Percentiles rank a stretch among this genome's conserved stretches.
Evolutionary conservation across 371 early-diverging fungal species (phyloP).

Genomic region (Actinomucor elegans): DNA sequence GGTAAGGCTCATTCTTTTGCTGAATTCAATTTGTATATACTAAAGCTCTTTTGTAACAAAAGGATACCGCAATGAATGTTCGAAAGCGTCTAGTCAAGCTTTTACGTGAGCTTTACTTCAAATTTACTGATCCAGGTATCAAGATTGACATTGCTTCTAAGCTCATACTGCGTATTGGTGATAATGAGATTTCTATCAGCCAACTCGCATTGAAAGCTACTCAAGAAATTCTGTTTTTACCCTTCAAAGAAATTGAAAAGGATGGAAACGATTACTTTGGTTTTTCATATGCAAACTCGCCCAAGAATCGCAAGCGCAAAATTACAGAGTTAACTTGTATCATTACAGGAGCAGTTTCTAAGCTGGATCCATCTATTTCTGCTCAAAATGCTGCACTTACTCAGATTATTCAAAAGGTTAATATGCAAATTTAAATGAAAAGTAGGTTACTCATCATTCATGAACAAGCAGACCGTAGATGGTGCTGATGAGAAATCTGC

Average conservation of each 20-base stretch:
- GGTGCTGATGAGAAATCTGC: constrained; percentile 32
- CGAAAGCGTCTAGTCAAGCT: constrained; percentile 85
- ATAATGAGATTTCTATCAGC: constrained; percentile 78
- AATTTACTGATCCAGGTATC: constrained; percentile 46
- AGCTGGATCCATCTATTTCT: constrained; percentile 21
- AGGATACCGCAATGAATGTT: constrained; percentile 86
- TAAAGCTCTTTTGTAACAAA: too few relatives aligned
- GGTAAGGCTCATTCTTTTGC: too few relatives aligned
- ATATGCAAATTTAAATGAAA: not conserved
- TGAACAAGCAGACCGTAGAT: constrained; percentile 28
- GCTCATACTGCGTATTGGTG: constrained; percentile 70
- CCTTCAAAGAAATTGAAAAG: constrained; percentile 42
- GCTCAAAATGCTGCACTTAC: constrained; percentile 23
- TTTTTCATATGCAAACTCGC: constrained; percentile 22
- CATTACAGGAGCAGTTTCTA: constrained; percentile 50
- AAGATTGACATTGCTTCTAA: constrained; percentile 76
- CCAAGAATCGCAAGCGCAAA: constrained; percentile 42
- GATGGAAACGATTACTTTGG: constrained; percentile 43
- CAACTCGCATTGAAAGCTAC: constrained; percentile 72
- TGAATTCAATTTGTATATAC: too few relatives aligned
- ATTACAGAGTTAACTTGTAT: constrained; percentile 39
- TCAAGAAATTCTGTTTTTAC: constrained; percentile 73
- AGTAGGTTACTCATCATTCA: not conserved
- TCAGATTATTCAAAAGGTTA: constrained; percentile 37
- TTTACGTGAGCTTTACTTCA: constrained; percentile 67